Percentiles rank a stretch among this genome's conserved stretches.
Conservation (phyloP, 768 basidiomycete genomes). For the Trametes maxima region DNA sequence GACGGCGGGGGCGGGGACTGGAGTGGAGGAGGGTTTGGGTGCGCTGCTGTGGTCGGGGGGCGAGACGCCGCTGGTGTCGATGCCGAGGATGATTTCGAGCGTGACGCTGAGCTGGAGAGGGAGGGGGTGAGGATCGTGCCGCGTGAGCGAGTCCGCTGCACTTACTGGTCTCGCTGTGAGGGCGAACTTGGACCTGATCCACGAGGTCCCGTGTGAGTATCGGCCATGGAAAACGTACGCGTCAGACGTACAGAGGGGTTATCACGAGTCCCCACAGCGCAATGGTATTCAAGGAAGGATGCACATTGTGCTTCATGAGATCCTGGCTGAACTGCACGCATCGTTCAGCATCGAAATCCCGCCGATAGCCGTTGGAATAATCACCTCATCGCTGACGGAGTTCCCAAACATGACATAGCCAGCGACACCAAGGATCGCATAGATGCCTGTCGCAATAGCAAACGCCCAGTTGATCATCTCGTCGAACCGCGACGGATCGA, state of each 20-base stretch:
- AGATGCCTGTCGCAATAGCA: conserved; percentile 43
- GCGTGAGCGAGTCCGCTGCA: conserved; percentile 2
- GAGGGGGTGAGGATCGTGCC: neutral
- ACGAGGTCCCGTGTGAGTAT: conserved; percentile 9
- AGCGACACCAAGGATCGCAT: conserved; percentile 39
- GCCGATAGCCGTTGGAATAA: conserved; percentile 19
- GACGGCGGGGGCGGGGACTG: conserved; percentile 5
- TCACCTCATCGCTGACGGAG: conserved; percentile 77
- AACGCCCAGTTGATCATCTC: conserved; percentile 87
- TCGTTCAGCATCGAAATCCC: neutral
- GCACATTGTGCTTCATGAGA: conserved; percentile 71
- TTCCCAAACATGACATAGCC: conserved; percentile 94
- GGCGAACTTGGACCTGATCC: conserved; percentile 79
- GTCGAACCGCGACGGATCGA: conserved; percentile 77
- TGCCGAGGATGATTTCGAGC: conserved; percentile 74
- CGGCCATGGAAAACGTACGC: too few relatives aligned
- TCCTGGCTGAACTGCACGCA: conserved; percentile 74
- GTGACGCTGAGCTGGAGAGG: conserved; percentile 70
- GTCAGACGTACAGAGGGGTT: conserved; percentile 61
- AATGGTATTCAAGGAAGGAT: conserved; percentile 65
- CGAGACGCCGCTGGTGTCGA: conserved; percentile 44
- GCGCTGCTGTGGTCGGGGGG: neutral
- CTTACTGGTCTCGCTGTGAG: conserved; percentile 79
- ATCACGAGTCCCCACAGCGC: conserved; percentile 89
- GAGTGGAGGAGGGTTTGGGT: conserved; percentile 16